Percentiles rank a stretch among this genome's conserved stretches.
These are phyloP conservation scores for Raphanus hybrid DNA, from an alignment of 441 rosid genomes.

Conservation along the genomic window DNA sequence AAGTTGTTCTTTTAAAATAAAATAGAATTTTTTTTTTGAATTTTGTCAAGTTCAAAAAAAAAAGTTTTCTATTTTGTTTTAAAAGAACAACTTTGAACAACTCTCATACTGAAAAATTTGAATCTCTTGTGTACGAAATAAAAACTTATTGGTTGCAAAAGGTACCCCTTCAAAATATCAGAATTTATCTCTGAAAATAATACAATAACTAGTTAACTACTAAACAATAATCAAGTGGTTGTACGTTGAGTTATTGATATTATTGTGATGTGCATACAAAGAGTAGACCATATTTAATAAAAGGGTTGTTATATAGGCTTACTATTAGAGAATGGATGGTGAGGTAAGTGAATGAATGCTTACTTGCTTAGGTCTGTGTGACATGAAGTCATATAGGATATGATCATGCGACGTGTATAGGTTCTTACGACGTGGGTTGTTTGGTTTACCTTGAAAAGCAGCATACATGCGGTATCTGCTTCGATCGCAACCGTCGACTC, in stretches of 20 bases:
- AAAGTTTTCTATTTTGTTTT: not conserved
- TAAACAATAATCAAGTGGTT: not conserved
- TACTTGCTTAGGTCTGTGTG: conserved; percentile 30
- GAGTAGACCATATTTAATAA: conserved; percentile 21
- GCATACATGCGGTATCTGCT: not conserved
- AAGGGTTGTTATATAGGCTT: conserved; percentile 24
- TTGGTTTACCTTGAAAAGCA: conserved; percentile 13
- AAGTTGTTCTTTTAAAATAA: no score
- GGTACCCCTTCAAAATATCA: not conserved
- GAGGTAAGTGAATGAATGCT: conserved; percentile 29
- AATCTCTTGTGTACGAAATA: not conserved
- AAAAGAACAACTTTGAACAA: not conserved
- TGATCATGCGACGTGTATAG: conserved; percentile 27
- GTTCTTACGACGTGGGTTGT: conserved; percentile 28
- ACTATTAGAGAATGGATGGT: conserved; percentile 35
- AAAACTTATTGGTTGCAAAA: not conserved
- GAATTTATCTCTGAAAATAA: not conserved
- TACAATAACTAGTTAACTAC: not conserved
- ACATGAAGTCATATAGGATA: conserved; percentile 29
- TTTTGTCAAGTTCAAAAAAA: no score
- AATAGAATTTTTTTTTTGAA: no score
- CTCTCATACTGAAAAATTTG: not conserved
- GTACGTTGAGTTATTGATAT: not conserved
- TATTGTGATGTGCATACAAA: conserved; percentile 17
- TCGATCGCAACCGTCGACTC: not conserved